Percentiles rank a stretch among this genome's conserved stretches.
Evolutionary conservation across 2,329 filamentous ascomycete species (phyloP).

Genomic region (Calycina herbarum): DNA sequence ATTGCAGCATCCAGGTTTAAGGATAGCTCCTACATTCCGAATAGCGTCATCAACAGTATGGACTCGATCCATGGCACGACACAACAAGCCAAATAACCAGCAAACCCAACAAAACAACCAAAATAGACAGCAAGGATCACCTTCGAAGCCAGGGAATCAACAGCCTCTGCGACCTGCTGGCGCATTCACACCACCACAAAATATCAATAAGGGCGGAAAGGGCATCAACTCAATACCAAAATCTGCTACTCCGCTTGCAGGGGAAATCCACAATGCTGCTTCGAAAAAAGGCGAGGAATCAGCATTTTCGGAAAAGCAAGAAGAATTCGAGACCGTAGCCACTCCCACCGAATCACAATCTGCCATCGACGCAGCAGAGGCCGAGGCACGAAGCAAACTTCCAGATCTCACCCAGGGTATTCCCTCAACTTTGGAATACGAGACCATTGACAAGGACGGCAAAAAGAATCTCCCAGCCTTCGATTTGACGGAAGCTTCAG

Average conservation of each 20-base stretch:
- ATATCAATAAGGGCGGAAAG: slow-evolving; percentile 23
- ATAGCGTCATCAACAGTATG: slow-evolving; percentile 42
- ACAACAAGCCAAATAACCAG: slow-evolving; percentile 36
- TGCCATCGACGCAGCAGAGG: slow-evolving; percentile 42
- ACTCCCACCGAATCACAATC: slow-evolving; percentile 35
- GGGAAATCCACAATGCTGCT: slow-evolving; percentile 20
- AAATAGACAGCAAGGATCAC: slow-evolving; percentile 31
- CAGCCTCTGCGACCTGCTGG: slow-evolving; percentile 21
- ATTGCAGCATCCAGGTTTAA: slow-evolving; percentile 32
- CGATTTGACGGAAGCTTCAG: slow-evolving; percentile 49
- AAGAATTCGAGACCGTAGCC: slow-evolving; percentile 38
- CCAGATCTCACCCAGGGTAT: slow-evolving; percentile 94
- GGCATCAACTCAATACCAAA: background rate
- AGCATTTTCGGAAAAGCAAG: slow-evolving; percentile 29
- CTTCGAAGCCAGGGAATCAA: slow-evolving; percentile 22
- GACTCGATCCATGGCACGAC: slow-evolving; percentile 46
- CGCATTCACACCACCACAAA: slow-evolving; percentile 24
- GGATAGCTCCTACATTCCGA: slow-evolving; percentile 32
- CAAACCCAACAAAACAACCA: slow-evolving; percentile 30
- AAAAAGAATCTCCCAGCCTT: slow-evolving; percentile 36
- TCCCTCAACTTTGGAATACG: slow-evolving; percentile 82
- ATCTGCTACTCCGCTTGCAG: slow-evolving; percentile 19
- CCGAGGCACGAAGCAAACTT: slow-evolving; percentile 60
- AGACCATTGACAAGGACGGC: slow-evolving; percentile 54
- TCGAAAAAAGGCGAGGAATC: slow-evolving; percentile 20